Base-by-base conservation (phyloP, 257 asterid genomes). In the Cruciata laevipes region DNA sequence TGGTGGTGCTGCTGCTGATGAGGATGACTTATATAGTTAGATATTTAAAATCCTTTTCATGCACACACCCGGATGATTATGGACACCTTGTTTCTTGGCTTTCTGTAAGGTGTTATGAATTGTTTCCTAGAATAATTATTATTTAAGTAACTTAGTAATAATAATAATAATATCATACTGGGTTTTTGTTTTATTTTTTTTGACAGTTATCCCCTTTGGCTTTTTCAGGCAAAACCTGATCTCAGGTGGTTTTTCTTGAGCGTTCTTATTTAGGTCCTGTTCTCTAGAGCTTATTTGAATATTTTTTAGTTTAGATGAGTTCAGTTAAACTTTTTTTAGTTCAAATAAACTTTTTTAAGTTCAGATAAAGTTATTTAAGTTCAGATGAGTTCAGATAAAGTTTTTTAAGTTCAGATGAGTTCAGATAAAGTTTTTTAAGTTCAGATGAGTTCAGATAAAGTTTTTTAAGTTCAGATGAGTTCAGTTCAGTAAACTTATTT, bases 11-110 rank as follows among this genome's bases (percentile, higher is more conserved):
- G 87, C 72, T 52, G 86, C 82, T 21, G 90, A 85, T 64, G 90
- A 85, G 55, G 91, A 85, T 32, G 88, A 85, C 72, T 33, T 85
- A 70, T 85, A 85, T 67, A 81, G 71, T 52, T 85, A 73, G 68
- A 68, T 23, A 27, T 31, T 11, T 65, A 17, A 64, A 65, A 30
- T 25, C 37, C 53, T 56, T 42, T 67, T 42, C 31, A 21, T 68
- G 63, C 14, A 55, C 33, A 62, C 63, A 4, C 53, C 25, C 24
- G 16, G 49, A 18, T 14, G 37, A n/a, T 27, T 31, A 51, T 40
- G 5, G n/a, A 20, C 53, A 14, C 55, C 2, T 20, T 42, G 52
- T 53, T 17, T 21, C 17, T 35, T 12, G 63, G 63, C 52, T 55
- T 47, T 52, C 17, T 51, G 20, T 33, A 33, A 18, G 49, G 51